Conservation (phyloP, 768 basidiomycete species). For the Mycena indigotica region DNA sequence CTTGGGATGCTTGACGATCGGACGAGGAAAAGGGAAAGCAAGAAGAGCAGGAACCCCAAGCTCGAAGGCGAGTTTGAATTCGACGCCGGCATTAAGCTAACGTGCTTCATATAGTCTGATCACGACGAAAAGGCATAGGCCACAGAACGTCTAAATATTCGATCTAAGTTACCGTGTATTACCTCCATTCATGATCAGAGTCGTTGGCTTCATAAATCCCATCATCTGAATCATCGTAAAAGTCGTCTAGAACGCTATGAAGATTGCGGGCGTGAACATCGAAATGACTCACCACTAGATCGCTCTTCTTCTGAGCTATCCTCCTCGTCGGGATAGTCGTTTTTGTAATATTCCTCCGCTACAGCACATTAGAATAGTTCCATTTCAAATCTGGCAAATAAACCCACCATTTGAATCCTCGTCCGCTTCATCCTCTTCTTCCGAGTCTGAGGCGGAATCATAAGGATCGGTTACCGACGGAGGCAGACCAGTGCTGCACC, state of each 20-base stretch:
- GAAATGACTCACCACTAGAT: conserved; percentile 38
- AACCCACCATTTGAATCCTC: conserved; percentile 80
- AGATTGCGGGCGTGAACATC: conserved; percentile 12
- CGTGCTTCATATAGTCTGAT: not conserved
- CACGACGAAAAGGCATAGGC: not conserved
- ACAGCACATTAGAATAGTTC: no score
- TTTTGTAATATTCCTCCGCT: conserved; percentile 86
- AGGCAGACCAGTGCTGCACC: conserved; percentile 65
- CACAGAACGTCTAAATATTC: not conserved
- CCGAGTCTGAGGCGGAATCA: conserved; percentile 65
- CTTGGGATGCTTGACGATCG: conserved; percentile 41
- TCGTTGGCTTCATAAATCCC: conserved; percentile 14
- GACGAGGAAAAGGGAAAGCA: conserved; percentile 14
- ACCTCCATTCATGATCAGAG: conserved; percentile 23
- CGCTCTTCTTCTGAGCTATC: conserved; percentile 41
- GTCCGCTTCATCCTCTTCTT: conserved; percentile 74
- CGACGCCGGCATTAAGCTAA: not conserved
- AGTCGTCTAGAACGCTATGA: conserved; percentile 46
- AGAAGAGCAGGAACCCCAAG: not conserved
- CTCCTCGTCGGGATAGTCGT: conserved; percentile 82
- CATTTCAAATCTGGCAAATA: no score
- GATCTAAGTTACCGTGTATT: not conserved
- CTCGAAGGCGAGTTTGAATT: not conserved
- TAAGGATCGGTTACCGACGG: conserved; percentile 53
- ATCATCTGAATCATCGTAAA: conserved; percentile 32